Percentiles rank a stretch among this genome's conserved stretches.
phyloP scores from a whole-genome alignment of 345 rosid species.

The Linum lewisii region DNA sequence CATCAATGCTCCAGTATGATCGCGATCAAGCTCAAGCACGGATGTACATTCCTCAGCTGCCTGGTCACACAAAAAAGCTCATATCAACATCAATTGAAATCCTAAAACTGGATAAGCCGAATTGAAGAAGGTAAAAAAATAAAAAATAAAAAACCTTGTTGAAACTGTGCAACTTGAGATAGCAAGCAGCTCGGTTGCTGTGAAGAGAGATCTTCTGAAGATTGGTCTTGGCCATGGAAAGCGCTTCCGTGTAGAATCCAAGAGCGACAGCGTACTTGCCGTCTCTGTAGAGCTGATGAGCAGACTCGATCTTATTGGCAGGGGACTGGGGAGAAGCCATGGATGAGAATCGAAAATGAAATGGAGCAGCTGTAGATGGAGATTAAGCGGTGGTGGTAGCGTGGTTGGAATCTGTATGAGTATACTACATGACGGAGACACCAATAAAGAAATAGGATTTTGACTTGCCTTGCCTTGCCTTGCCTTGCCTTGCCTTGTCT shows the following conservation, averaged over 20 bases:
- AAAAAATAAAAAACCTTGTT: conserved; percentile 32
- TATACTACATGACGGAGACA: no score
- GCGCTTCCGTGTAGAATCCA: conserved; percentile 66
- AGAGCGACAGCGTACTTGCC: conserved; percentile 62
- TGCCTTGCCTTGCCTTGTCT: no score
- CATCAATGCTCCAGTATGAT: conserved; percentile 89
- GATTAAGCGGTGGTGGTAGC: no score
- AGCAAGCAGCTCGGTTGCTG: conserved; percentile 95
- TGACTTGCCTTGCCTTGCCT: no score
- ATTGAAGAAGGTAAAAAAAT: neutral
- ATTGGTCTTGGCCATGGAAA: conserved; percentile 52
- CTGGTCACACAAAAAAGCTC: conserved; percentile 27
- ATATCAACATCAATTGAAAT: conserved; percentile 4
- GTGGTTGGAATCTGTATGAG: no score
- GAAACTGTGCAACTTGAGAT: conserved; percentile 69
- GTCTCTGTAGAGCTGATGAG: conserved; percentile 77
- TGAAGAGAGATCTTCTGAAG: conserved; percentile 83
- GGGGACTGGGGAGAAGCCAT: conserved; percentile 38
- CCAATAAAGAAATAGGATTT: no score
- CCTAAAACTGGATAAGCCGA: conserved; percentile 1
- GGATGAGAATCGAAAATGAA: neutral
- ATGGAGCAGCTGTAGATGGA: no score
- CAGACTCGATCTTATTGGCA: conserved; percentile 64
- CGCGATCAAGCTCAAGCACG: conserved; percentile 81
- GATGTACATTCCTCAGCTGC: conserved; percentile 91